Base-by-base conservation (phyloP, 805 yeast species). In the Kodamaea hsintzibuensis region DNA sequence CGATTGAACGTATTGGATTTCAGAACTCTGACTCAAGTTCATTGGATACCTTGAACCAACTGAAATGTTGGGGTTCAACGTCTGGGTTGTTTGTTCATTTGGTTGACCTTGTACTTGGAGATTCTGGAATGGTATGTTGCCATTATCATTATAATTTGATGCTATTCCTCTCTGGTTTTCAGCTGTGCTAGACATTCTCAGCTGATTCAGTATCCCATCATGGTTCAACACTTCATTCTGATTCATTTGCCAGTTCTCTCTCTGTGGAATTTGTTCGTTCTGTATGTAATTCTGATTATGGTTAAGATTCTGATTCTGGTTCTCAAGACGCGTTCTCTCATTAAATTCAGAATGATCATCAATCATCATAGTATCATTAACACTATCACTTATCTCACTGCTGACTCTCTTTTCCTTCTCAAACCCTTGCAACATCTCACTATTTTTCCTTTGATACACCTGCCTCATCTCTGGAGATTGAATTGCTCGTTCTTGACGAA, bases 351-450 rank as follows among this genome's bases (percentile, higher is more conserved):
- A 9, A 5, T 30, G 10, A 5, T 12, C 35, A 12, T 30, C 35
- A 9, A 12, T 12, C 10, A 30, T 12, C 35, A 30, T 30, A 9
- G 3, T 12, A 30, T 17, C 44, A 16, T 40, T 7, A 8, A 16
- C 44, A 40, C 13, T 17, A 16, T 16, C 13, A 16, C 4, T 22
- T 9, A n/a, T 17, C 17, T 19, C 25, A 17, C 44, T 40, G 13
- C 19, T 17, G 7, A 3, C 25, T 13, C 22, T 40, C 44, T 40
- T 12, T 13, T 14, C 19, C 25, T 40, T 19, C 13, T 40, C 44
- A 40, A 40, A 44, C 18, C 19, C 47, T 10, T 44, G 37, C 37
- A 44, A 44, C 10, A 56, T 22, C 16, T 49, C 58, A 42, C 27
- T 42, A 10, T 44, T 44, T 37, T 17, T 42, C 49, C 45, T 37